Evolutionary conservation across 148 eudicot genomes (phyloP).

Genomic region (Drosera capensis): DNA sequence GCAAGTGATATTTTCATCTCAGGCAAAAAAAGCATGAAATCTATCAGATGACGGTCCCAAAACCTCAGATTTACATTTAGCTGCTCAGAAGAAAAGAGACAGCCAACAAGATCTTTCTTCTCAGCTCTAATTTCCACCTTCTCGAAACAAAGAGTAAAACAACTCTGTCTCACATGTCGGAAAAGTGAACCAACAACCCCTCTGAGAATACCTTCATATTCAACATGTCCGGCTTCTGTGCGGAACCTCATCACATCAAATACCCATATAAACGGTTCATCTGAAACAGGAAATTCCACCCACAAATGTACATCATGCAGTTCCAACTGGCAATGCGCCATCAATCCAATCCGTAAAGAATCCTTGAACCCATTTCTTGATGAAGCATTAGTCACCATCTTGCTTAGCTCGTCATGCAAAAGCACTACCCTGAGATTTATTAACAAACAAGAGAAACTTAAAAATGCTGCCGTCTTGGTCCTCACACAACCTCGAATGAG

Average conservation of each 20-base stretch:
- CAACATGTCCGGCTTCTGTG: conserved; percentile 17
- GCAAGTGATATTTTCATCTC: conserved; percentile 44
- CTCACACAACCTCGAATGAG: conserved; percentile 5
- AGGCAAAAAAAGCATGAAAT: conserved; percentile 30
- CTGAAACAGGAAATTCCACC: conserved; percentile 32
- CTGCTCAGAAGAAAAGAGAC: conserved; percentile 29
- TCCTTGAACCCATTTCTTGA: conserved; percentile 17
- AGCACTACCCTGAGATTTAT: conserved; percentile 53
- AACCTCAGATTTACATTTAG: conserved; percentile 25
- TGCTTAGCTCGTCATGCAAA: conserved; percentile 55
- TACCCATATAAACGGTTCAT: conserved; percentile 22
- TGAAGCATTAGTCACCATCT: conserved; percentile 17
- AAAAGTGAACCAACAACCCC: conserved; percentile 36
- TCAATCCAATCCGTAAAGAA: conserved; percentile 28
- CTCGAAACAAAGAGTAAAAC: conserved; percentile 26
- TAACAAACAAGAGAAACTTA: neutral
- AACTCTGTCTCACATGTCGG: conserved; percentile 28
- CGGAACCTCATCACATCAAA: conserved; percentile 29
- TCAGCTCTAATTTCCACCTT: conserved; percentile 35
- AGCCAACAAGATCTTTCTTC: conserved; percentile 25
- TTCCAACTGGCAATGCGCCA: conserved; percentile 35
- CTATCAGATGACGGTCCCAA: conserved; percentile 35
- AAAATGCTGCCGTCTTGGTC: neutral
- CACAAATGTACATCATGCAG: conserved; percentile 37
- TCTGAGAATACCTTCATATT: conserved; percentile 24